A percentile compares a stretch with the other conserved stretches of the same genome.
phyloP scores from a whole-genome alignment of 169 alveolate genomes.

The Plasmodium sp. region DNA sequence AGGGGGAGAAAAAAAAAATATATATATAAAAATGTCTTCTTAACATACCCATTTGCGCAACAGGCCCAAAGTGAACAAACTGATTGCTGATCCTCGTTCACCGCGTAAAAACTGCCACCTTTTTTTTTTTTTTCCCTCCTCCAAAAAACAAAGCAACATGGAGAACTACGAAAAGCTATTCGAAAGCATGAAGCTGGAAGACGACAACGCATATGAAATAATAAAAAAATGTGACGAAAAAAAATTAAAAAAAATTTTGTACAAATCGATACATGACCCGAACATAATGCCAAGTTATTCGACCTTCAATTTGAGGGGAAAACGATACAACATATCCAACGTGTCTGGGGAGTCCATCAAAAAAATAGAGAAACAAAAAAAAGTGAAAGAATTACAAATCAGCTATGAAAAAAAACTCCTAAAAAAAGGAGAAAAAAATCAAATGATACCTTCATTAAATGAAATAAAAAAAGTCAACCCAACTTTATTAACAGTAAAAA shows the following conservation, averaged over 20 bases:
- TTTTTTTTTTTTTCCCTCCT: not conserved
- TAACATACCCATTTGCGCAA: not conserved
- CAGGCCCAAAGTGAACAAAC: not conserved
- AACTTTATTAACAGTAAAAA: conserved; percentile 33
- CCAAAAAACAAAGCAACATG: conserved; percentile 11
- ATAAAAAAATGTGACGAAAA: conserved; percentile 70
- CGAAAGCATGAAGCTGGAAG: conserved; percentile 34
- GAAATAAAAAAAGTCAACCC: conserved; percentile 71
- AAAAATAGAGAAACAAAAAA: conserved; percentile 53
- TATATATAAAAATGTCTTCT: not conserved
- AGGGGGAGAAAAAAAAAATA: not conserved
- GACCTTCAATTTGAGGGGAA: conserved; percentile 71
- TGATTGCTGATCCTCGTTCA: not conserved
- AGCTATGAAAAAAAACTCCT: conserved; percentile 48
- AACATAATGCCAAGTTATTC: conserved; percentile 73
- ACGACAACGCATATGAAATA: conserved; percentile 69
- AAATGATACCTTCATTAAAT: conserved; percentile 33
- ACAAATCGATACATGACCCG: conserved; percentile 74
- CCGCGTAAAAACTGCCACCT: not conserved
- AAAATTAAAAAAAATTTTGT: conserved; percentile 46
- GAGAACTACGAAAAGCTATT: conserved; percentile 57
- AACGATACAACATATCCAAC: conserved; percentile 64
- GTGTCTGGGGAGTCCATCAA: conserved; percentile 50
- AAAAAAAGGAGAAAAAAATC: conserved; percentile 75
- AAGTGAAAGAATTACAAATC: conserved; percentile 45